Base-by-base conservation (phyloP, 225 moss, liverwort and hornwort species). In the Sphagnum tenellum region DNA sequence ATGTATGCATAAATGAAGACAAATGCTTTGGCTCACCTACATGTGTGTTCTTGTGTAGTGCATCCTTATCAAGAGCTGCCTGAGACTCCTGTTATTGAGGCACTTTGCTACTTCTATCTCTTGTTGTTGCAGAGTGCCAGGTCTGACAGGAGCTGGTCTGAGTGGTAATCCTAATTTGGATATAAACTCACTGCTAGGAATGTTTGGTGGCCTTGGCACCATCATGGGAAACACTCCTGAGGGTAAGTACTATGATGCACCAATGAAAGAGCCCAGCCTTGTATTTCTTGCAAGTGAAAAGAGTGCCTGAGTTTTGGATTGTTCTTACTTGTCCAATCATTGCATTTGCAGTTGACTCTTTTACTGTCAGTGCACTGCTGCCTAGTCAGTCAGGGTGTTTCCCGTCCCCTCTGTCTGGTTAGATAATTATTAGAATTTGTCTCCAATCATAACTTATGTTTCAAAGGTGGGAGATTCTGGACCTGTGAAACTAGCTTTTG, bases 191-290 rank as follows among this genome's bases (percentile, higher is more conserved):
- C 71, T 96, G 64, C 69, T 89, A 5, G 88, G 86, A 62, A 86
- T 96, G 90, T 88, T 92, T 64, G 95, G 95, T 69, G 92, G 94
- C 11, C 79, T 95, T 8, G 94, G 94, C 45, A 73, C 79, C 45
- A 75, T 69, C 9, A 71, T 76, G 49, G 82, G 86, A 66, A 73
- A 75, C 51, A 82, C 75, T 68, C 79, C 89, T 70, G 85, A 90
- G 71, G 92, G 95, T 96, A 83, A 60, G 70, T 65, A 14, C 0
- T 44, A 12, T 46, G 29, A 53, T 53, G 14, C 12, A 13, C 8
- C n/a, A n/a, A 7, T 50, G 12, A 46, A 11, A 5, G 47, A 14
- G 11, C 5, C 11, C 29, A 29, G 29, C 45, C 47, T 47, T 10
- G n/a, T 12, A 4, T 11, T 11, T 14, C 11, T 29, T 29, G 29